Conservation (phyloP, 2,329 filamentous ascomycete species). For the Hypoxylon sp. region DNA sequence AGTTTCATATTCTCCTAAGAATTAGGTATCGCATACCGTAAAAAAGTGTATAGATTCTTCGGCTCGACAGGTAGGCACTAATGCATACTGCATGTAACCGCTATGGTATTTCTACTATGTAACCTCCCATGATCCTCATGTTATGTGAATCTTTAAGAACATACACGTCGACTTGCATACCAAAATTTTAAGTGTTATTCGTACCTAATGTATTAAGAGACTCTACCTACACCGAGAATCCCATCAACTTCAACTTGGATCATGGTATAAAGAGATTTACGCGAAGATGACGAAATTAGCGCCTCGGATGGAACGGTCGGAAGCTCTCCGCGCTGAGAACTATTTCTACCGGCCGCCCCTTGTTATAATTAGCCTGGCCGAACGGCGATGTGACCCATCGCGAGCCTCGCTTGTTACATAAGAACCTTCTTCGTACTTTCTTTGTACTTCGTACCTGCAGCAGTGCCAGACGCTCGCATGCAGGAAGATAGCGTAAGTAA, state of each 20-base stretch:
- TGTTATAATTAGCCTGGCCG: not conserved
- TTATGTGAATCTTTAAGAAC: conserved; percentile 19
- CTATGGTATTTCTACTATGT: conserved; percentile 1
- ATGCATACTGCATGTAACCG: conserved; percentile 6
- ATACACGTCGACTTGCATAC: conserved; percentile 16
- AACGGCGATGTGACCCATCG: conserved; percentile 11
- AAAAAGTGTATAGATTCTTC: not conserved
- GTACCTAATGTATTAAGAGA: not conserved
- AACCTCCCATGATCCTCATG: conserved; percentile 11
- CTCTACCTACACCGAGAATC: conserved; percentile 6
- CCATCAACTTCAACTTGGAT: not conserved
- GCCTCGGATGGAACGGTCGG: conserved; percentile 17
- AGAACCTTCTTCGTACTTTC: conserved; percentile 10
- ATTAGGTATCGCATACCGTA: conserved; percentile 2
- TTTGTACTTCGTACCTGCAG: conserved; percentile 23
- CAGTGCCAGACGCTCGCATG: conserved; percentile 4
- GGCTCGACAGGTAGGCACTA: not conserved
- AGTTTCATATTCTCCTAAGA: conserved; percentile 3
- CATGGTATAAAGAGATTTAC: not conserved
- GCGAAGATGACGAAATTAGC: conserved; percentile 6
- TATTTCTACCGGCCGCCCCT: conserved; percentile 5
- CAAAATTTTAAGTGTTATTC: conserved; percentile 5
- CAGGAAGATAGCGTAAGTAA: conserved; percentile 23
- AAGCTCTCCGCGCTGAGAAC: conserved; percentile 24
- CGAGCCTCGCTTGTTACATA: conserved; percentile 17